Evolutionary conservation across 371 early-diverging fungal genomes (phyloP).

Genomic region (Mortierella sp.): DNA sequence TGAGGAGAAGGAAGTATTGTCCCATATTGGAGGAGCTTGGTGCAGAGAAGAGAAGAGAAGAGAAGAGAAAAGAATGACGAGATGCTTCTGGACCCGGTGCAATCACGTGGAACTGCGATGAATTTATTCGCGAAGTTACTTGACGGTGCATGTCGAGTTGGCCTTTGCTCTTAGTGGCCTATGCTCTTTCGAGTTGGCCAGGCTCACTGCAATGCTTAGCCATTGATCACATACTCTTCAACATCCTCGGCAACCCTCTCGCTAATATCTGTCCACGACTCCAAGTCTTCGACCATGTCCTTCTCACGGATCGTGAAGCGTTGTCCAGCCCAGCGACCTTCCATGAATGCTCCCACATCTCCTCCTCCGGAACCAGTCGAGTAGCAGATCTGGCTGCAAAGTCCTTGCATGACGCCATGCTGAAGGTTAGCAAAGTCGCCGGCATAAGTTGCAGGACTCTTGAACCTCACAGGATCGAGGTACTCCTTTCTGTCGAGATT

Average conservation of each 20-base stretch:
- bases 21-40: no score
- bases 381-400: slow-evolving; percentile 5
- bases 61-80: no score
- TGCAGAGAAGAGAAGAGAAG: no score
- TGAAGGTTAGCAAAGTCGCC: background rate
- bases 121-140: no score
- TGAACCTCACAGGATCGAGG: background rate
- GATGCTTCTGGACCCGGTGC: no score
- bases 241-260: background rate
- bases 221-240: no score
- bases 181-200: no score
- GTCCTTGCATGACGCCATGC: slow-evolving; percentile 8
- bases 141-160: no score
- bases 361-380: slow-evolving; percentile 3
- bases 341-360: background rate
- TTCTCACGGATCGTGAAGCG: slow-evolving; percentile 5
- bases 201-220: no score
- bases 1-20: no score
- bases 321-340: slow-evolving; percentile 3
- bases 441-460: background rate
- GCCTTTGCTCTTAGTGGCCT: no score
- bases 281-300: background rate
- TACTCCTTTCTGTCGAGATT: slow-evolving; percentile 7
- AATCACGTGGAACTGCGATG: no score
- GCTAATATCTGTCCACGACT: slow-evolving; percentile 6